These are phyloP conservation scores for Xylaria castorea DNA, from an alignment of 495 filamentous ascomycete species.

Conservation along the genomic window DNA sequence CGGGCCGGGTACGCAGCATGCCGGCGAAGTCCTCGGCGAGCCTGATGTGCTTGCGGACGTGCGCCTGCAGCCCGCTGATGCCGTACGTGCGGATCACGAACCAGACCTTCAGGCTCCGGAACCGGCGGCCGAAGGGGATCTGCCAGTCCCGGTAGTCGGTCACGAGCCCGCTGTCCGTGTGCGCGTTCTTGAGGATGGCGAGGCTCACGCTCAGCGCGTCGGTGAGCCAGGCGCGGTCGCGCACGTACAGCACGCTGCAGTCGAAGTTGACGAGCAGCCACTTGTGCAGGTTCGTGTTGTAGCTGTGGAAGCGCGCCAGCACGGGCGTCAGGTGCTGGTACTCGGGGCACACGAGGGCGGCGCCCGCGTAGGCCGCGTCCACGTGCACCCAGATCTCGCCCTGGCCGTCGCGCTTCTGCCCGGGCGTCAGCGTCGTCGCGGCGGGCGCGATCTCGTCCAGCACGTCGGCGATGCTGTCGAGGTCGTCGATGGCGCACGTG, in stretches of 20 bases:
- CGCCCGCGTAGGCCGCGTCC: constrained; percentile 95
- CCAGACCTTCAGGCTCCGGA: constrained; percentile 94
- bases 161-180: constrained; percentile 81
- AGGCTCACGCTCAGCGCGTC: constrained; percentile 78
- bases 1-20: constrained; percentile 61
- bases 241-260: constrained; percentile 81
- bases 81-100: constrained; percentile 93
- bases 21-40: constrained; percentile 74
- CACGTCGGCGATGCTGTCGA: constrained; percentile 70
- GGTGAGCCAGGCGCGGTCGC: constrained; percentile 74
- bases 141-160: constrained; percentile 99
- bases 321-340: constrained; percentile 71
- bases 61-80: constrained; percentile 73
- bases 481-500: constrained; percentile 85
- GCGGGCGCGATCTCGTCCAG: constrained; percentile 62
- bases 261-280: constrained; percentile 97
- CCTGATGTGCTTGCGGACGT: constrained; percentile 69
- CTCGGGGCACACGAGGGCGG: constrained; percentile 80
- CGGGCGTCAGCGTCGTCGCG: constrained; percentile 10
- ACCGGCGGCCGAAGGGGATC: constrained; percentile 92
- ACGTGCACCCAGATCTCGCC: constrained; percentile 82
- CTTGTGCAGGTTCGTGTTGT: constrained; percentile 97
- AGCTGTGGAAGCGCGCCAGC: constrained; percentile 78
- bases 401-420: constrained; percentile 29
- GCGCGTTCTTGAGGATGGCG: constrained; percentile 80